A percentile compares a stretch with the other conserved stretches of the same genome.
phyloP scores from a whole-genome alignment of 1,139 yeast species.

The Hansenula anomala region DNA sequence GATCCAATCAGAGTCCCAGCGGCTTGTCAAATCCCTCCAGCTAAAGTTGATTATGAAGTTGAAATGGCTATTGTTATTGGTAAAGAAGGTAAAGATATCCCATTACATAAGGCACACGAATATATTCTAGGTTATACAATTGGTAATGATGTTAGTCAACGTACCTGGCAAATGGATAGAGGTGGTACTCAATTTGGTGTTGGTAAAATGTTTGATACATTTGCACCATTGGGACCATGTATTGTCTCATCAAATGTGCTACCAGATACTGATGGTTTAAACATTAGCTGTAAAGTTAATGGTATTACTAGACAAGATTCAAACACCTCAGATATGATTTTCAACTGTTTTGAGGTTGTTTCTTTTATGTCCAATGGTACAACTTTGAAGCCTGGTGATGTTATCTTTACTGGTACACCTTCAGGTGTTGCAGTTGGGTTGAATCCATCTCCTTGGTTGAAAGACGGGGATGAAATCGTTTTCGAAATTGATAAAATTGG shows the following conservation, averaged over 20 bases:
- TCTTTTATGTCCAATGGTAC: slow-evolving; percentile 44
- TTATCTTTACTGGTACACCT: slow-evolving; percentile 47
- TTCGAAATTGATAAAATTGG: slow-evolving; percentile 36
- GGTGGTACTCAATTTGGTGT: slow-evolving; percentile 45
- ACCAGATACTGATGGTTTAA: slow-evolving; percentile 25
- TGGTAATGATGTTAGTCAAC: slow-evolving; percentile 47
- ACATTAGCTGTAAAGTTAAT: slow-evolving; percentile 32
- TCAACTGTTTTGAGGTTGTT: slow-evolving; percentile 37
- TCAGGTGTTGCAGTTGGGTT: slow-evolving; percentile 41
- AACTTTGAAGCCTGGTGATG: slow-evolving; percentile 41
- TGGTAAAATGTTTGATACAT: slow-evolving; percentile 46
- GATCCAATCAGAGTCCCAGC: slow-evolving; percentile 36
- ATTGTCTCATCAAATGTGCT: slow-evolving; percentile 29
- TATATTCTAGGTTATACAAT: slow-evolving; percentile 43
- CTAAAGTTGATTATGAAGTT: slow-evolving; percentile 37
- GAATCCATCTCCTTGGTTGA: slow-evolving; percentile 36
- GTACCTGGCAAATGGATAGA: slow-evolving; percentile 39
- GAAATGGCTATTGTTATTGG: slow-evolving; percentile 41
- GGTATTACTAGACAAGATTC: slow-evolving; percentile 38
- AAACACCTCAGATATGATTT: slow-evolving; percentile 41
- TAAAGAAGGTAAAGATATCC: slow-evolving; percentile 35
- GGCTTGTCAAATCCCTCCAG: slow-evolving; percentile 14
- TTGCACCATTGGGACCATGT: slow-evolving; percentile 34
- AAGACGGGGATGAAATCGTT: slow-evolving; percentile 39
- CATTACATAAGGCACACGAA: slow-evolving; percentile 34